Percentiles rank a stretch among this genome's conserved stretches.
Evolutionary conservation across 768 basidiomycete genomes (phyloP).

Genomic region (Cytidiella melzeri): DNA sequence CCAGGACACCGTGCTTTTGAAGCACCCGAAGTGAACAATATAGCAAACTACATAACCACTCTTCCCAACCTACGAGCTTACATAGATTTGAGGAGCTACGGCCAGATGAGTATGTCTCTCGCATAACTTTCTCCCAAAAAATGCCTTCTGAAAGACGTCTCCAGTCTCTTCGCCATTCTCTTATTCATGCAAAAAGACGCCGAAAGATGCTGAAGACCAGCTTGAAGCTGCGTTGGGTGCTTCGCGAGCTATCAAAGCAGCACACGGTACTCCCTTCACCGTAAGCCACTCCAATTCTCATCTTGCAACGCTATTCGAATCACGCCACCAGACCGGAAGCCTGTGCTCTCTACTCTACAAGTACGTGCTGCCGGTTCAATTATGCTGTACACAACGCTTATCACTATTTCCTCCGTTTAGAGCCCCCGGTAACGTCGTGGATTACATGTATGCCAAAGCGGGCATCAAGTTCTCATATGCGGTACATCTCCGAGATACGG

Average conservation of each 20-base stretch:
- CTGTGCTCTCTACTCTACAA: conserved; percentile 42
- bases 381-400: background rate
- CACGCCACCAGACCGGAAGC: conserved; percentile 32
- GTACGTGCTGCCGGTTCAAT: conserved; percentile 20
- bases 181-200: conserved; percentile 54
- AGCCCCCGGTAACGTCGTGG: conserved; percentile 60
- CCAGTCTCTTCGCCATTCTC: conserved; percentile 78
- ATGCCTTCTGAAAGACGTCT: background rate
- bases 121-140: background rate
- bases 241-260: conserved; percentile 44
- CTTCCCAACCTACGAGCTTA: conserved; percentile 54
- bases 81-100: conserved; percentile 75
- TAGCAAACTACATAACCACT: conserved; percentile 60
- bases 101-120: conserved; percentile 63
- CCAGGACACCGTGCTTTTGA: conserved; percentile 73
- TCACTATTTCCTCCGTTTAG: conserved; percentile 19
- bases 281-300: conserved; percentile 24
- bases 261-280: conserved; percentile 53
- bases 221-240: conserved; percentile 68
- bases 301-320: background rate
- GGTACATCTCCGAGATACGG: conserved; percentile 62
- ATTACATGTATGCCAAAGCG: conserved; percentile 54
- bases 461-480: conserved; percentile 60
- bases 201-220: conserved; percentile 71
- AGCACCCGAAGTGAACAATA: conserved; percentile 67